Conservation (phyloP, 2,329 filamentous ascomycete species). For the Stromatinia cepivora region DNA sequence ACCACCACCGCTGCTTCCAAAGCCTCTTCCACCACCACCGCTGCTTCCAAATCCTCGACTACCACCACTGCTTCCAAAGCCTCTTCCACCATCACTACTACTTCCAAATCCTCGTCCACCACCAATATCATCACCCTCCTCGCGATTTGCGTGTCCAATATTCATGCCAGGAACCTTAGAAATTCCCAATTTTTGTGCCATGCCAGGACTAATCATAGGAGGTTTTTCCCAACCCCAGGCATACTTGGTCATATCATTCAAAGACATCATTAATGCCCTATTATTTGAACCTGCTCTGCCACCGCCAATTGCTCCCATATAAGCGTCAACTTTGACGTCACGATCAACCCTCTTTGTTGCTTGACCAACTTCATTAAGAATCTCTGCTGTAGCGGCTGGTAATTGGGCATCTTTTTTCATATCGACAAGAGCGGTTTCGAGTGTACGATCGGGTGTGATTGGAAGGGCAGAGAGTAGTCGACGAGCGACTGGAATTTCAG, state of each 20-base stretch:
- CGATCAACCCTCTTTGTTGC: conserved; percentile 38
- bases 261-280: not conserved
- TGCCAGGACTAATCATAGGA: conserved; percentile 30
- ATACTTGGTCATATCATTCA: conserved; percentile 40
- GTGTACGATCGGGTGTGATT: conserved; percentile 33
- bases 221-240: conserved; percentile 41
- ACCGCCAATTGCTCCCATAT: conserved; percentile 31
- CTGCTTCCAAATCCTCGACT: conserved; percentile 13
- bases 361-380: conserved; percentile 34
- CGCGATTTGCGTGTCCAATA: conserved; percentile 23
- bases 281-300: not conserved
- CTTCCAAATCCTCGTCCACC: conserved; percentile 18
- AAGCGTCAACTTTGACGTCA: conserved; percentile 35
- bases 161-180: conserved; percentile 30
- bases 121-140: conserved; percentile 22
- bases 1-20: conserved; percentile 22
- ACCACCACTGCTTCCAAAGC: conserved; percentile 19
- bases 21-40: conserved; percentile 13
- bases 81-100: not conserved
- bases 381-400: conserved; percentile 35
- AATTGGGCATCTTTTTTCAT: conserved; percentile 42
- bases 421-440: conserved; percentile 37
- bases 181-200: conserved; percentile 36
- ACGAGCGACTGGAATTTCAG: conserved; percentile 30
- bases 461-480: conserved; percentile 37